Evolutionary conservation across 495 filamentous ascomycete species (phyloP).

Genomic region (Hypoxylon subgilvum): DNA sequence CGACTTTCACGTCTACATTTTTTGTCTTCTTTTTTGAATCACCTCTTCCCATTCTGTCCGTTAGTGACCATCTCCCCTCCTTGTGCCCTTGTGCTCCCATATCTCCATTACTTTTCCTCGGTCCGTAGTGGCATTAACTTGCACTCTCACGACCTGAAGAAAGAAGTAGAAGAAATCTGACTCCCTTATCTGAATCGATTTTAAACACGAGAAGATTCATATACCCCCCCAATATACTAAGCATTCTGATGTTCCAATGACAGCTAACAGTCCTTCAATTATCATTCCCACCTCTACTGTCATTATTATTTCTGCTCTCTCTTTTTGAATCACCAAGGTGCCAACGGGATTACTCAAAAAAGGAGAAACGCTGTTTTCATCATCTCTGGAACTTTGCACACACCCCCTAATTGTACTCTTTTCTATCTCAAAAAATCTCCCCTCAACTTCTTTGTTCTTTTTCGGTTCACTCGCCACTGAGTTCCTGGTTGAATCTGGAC

Average conservation of each 20-base stretch:
- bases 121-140: slow-evolving; percentile 55
- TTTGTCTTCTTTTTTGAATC: slow-evolving; percentile 4
- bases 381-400: slow-evolving; percentile 21
- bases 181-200: too few relatives aligned
- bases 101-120: slow-evolving; percentile 40
- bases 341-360: slow-evolving; percentile 26
- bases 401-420: slow-evolving; percentile 23
- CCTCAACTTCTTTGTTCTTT: slow-evolving; percentile 44
- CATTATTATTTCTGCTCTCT: slow-evolving; percentile 22
- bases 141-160: slow-evolving; percentile 50
- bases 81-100: slow-evolving; percentile 14
- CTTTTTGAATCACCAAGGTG: slow-evolving; percentile 16
- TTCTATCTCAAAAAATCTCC: slow-evolving; percentile 26
- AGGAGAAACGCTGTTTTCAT: slow-evolving; percentile 44
- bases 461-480: slow-evolving; percentile 42
- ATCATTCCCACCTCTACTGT: slow-evolving; percentile 12
- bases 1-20: slow-evolving; percentile 7
- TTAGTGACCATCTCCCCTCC: slow-evolving; percentile 28
- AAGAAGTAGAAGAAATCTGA: slow-evolving; percentile 20
- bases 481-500: slow-evolving; percentile 38
- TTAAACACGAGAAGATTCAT: slow-evolving; percentile 23
- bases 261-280: slow-evolving; percentile 33
- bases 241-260: slow-evolving; percentile 22
- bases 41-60: slow-evolving; percentile 1
- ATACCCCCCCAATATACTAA: not conserved